Conservation (phyloP, 768 basidiomycete genomes). For the Rhodotorula taiwanensis region DNA sequence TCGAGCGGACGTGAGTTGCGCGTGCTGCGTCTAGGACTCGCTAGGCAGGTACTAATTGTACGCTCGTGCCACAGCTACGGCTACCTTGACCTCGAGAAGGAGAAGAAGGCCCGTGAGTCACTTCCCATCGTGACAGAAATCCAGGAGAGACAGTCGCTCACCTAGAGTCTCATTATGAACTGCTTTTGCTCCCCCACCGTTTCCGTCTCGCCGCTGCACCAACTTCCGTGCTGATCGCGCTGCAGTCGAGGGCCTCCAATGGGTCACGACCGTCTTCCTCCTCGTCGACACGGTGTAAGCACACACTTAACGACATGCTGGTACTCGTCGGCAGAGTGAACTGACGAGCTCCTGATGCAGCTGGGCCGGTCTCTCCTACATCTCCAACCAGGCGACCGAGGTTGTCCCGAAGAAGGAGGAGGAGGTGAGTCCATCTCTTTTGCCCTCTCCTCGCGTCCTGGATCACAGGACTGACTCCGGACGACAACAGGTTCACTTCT, state of each 20-base stretch:
- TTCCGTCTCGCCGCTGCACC: too few relatives aligned
- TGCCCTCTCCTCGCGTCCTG: too few relatives aligned
- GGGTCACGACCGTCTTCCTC: background rate
- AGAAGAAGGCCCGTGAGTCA: too few relatives aligned
- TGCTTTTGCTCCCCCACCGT: too few relatives aligned
- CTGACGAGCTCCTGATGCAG: too few relatives aligned
- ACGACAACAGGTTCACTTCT: background rate
- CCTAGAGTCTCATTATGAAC: too few relatives aligned
- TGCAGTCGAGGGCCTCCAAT: slow-evolving; percentile 1
- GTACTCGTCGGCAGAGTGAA: too few relatives aligned
- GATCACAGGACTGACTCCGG: background rate
- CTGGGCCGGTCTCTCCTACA: background rate
- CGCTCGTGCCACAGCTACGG: background rate
- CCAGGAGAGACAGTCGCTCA: too few relatives aligned
- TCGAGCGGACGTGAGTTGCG: background rate
- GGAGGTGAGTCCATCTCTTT: background rate
- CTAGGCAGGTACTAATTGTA: background rate
- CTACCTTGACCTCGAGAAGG: background rate
- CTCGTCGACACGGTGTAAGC: too few relatives aligned
- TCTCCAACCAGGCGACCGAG: background rate
- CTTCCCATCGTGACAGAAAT: too few relatives aligned
- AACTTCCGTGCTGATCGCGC: too few relatives aligned
- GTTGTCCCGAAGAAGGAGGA: background rate
- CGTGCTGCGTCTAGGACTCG: background rate
- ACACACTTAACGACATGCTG: too few relatives aligned